Conservation (phyloP, 441 rosid species). For the Bruguiera hainesii region DNA sequence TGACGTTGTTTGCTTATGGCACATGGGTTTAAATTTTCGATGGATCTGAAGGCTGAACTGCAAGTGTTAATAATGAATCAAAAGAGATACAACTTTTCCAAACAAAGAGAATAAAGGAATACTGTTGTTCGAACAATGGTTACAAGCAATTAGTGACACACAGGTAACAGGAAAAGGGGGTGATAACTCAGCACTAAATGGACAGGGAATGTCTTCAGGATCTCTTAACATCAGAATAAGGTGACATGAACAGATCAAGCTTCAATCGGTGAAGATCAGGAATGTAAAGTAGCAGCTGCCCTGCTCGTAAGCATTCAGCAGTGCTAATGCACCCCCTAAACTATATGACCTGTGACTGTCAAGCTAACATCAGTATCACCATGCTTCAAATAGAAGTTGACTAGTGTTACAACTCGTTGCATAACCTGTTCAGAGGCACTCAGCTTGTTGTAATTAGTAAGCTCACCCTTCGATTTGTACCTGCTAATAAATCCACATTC, state of each 20-base stretch:
- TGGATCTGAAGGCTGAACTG: no score
- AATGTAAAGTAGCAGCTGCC: slow-evolving; percentile 20
- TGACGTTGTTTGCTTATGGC: no score
- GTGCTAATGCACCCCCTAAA: slow-evolving; percentile 45
- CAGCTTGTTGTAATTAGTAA: slow-evolving; percentile 49
- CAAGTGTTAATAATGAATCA: no score
- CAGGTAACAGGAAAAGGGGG: no score
- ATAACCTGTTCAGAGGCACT: slow-evolving; percentile 79
- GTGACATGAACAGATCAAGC: slow-evolving; percentile 32
- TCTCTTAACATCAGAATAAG: slow-evolving; percentile 44
- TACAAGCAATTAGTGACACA: no score
- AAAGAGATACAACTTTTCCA: no score
- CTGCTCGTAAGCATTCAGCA: slow-evolving; percentile 36
- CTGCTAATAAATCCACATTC: slow-evolving; percentile 59
- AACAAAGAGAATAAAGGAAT: no score
- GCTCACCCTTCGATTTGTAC: slow-evolving; percentile 52
- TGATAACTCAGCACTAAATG: slow-evolving; percentile 9
- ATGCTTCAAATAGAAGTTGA: slow-evolving; percentile 18
- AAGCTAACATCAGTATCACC: slow-evolving; percentile 43
- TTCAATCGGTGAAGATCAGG: slow-evolving; percentile 26
- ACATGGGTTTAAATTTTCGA: no score
- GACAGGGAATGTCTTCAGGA: slow-evolving; percentile 57
- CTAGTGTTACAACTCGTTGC: slow-evolving; percentile 43
- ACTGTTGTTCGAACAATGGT: no score
- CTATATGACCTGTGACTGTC: slow-evolving; percentile 41